Base-by-base conservation (phyloP, 768 basidiomycete species). In the Boletus pseudopeckii region DNA sequence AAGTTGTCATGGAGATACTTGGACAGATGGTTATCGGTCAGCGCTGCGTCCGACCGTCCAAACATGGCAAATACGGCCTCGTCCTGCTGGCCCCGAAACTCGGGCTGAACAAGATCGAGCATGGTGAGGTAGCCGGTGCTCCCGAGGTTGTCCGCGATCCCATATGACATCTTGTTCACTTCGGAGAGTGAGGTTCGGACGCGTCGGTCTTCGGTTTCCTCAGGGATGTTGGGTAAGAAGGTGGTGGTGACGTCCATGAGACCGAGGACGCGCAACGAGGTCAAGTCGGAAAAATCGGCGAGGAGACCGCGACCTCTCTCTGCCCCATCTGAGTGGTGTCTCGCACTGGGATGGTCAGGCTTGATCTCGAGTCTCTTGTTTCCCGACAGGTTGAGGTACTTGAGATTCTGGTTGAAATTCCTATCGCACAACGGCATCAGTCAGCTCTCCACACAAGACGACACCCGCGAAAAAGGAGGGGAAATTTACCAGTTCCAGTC, bases 41-140 rank as follows among this genome's bases (percentile, higher is more conserved):
- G 73, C 7, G 75, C 75, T 4, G 82, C 73, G 18, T 83, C 77
- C 7, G 83, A 77, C 3, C 88, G 82, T 14, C 96, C 95, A 69
- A 98, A 98, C 86, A 99, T 92, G 20, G 93, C 97, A 63, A 99
- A 97, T 18, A 99, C 76, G 13, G 92, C 92, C 67, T 95, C 90
- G 64, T 85, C 84, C 43, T 83, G 79, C 53, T 78, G 75, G 14
- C 80, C 83, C 8, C 88, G 83, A 72, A 95, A 97, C 60, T 90
- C 83, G 36, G 86, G 85, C 44, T 94, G 84, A 6, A 96, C 96
- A 24, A 98, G 80, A 71, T 99, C 97, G 58, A 97, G 80, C 84
- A 96, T 92, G 43, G 82, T 86, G 40, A 98, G 79, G 50, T 84
- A 82, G 44, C 93, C 89, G 55, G 82, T 80, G 53, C 75, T 77